These are phyloP conservation scores for Globisporangium yorkense DNA, from an alignment of 352 stramenopile species.

Conservation along the genomic window DNA sequence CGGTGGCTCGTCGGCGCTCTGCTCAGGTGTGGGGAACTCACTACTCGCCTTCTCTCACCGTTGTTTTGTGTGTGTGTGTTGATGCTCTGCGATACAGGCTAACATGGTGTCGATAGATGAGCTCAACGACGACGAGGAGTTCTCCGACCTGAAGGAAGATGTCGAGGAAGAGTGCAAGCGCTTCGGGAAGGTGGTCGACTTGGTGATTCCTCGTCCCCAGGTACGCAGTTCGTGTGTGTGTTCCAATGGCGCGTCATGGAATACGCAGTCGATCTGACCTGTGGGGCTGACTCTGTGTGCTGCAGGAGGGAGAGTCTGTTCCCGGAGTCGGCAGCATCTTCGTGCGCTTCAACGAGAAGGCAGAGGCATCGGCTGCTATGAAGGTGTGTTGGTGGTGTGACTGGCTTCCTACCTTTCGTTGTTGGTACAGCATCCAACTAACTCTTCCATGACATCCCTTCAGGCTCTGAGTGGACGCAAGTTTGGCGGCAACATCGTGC, in stretches of 20 bases:
- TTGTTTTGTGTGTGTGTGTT: neutral
- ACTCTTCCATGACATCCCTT: neutral
- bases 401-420: too few species aligned
- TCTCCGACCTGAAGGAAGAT: constrained; percentile 84
- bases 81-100: constrained; percentile 23
- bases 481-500: constrained; percentile 82
- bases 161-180: constrained; percentile 88
- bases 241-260: neutral
- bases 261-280: neutral
- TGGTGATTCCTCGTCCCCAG: constrained; percentile 82
- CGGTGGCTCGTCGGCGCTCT: constrained; percentile 1
- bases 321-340: constrained; percentile 76
- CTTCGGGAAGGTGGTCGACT: constrained; percentile 57
- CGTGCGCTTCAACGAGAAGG: constrained; percentile 59
- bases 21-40: neutral
- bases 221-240: constrained; percentile 18
- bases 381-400: constrained; percentile 39
- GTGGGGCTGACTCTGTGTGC: neutral
- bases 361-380: constrained; percentile 50
- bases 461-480: constrained; percentile 81
- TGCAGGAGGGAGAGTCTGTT: constrained; percentile 51
- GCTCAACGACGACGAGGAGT: constrained; percentile 82
- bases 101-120: constrained; percentile 87
- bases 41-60: too few species aligned
- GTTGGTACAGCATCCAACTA: too few species aligned